Base-by-base conservation (phyloP, 1,284 basidiomycete species). In the Apiotrichum domesticum region DNA sequence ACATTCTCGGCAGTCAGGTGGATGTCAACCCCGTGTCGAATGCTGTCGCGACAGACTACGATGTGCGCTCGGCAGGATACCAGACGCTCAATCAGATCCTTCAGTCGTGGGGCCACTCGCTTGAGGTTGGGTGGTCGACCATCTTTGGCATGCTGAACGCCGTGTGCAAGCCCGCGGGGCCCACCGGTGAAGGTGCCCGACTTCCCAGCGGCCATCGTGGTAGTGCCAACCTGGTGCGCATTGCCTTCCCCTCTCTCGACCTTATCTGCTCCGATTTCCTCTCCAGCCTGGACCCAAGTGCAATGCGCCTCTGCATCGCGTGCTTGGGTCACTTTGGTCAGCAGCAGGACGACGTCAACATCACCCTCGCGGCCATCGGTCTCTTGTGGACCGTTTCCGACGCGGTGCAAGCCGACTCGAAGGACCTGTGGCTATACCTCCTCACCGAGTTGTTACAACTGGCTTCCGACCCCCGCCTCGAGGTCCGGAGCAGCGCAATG, bases 321-420 rank as follows among this genome's bases (percentile, higher is more conserved):
- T 93, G 91, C 10, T 81, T 98, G 1, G 89, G 90, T 4, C 85
- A 87, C 58, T 98, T 96, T 72, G 91, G 93, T 33, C 82, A 86
- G 32, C 95, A 98, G 68, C 81, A 84, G 3, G 79, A 81, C 7
- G 95, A 98, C 66, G 93, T 95, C 50, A 98, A 98, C 67, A 95
- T 98, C 52, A 89, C 94, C 1, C 79, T 98, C 47, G 95, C 93
- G 0, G 90, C 91, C 0, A 88, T 90, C 3, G 90, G 91, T 45
- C 77, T 95, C 2, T 79, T 96, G 6, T 96, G 92, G 93, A 87
- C 88, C 57, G 88, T 97, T 0, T 95, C 93, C 0, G 93, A 97
- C 71, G 88, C 87, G 0, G 90, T 93, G 35, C 89, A 92, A 73
- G 71, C 87, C 84, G 69, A 84, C 63, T 89, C 89, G 65, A 89